A percentile compares a stretch with the other conserved stretches of the same genome.
phyloP scores from a whole-genome alignment of 257 asterid genomes.

The Lavandula angustifolia region DNA sequence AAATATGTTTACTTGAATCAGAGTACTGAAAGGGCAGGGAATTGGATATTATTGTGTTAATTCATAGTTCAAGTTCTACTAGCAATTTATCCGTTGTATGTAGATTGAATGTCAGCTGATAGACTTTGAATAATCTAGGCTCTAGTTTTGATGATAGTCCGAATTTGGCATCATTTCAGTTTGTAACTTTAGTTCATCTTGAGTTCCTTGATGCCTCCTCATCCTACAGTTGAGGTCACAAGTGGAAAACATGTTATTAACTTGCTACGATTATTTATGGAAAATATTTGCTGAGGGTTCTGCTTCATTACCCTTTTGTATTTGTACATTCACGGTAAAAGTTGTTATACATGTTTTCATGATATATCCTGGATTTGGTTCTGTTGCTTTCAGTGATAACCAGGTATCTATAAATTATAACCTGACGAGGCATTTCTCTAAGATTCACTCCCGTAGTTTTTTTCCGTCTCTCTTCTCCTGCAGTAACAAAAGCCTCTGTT shows the following conservation, averaged over 20 bases:
- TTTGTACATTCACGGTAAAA: background rate
- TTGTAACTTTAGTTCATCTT: constrained; percentile 18
- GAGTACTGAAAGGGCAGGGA: background rate
- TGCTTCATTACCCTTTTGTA: background rate
- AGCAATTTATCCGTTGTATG: background rate
- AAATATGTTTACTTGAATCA: constrained; percentile 3
- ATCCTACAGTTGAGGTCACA: background rate
- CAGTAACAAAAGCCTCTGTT: constrained; percentile 1
- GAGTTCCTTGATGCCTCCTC: constrained; percentile 8
- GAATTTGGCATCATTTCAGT: background rate
- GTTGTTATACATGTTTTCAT: constrained; percentile 8
- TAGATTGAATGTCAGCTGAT: background rate
- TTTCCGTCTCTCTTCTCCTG: background rate
- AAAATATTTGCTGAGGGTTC: no score
- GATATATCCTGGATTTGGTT: background rate
- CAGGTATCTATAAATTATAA: background rate
- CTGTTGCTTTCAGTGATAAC: background rate
- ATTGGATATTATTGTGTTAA: background rate
- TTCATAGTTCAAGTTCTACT: constrained; percentile 7
- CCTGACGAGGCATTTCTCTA: background rate
- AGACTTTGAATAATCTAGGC: no score
- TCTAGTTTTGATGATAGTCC: background rate
- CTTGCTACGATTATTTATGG: no score
- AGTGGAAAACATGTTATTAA: no score
- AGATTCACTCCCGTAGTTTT: constrained; percentile 1